Conservation (phyloP, 768 basidiomycete genomes). For the Hypholoma sublateritium region DNA sequence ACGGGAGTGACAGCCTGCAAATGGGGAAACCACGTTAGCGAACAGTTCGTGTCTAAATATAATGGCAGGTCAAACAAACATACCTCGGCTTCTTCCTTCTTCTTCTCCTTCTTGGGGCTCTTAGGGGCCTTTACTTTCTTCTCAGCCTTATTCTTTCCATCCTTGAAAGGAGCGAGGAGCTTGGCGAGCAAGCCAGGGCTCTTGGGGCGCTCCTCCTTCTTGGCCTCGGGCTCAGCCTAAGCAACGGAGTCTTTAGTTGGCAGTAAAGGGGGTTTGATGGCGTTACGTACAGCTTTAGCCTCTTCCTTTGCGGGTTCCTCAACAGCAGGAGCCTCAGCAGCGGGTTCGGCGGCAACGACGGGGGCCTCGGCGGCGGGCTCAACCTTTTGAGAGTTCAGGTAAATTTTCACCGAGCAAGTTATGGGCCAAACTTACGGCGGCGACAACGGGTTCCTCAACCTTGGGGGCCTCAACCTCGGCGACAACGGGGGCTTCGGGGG, state of each 20-base stretch:
- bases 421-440: constrained; percentile 21
- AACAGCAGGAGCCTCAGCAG: constrained; percentile 19
- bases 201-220: constrained; percentile 83
- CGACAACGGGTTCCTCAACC: constrained; percentile 43
- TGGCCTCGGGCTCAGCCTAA: constrained; percentile 48
- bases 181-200: constrained; percentile 77
- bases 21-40: background rate
- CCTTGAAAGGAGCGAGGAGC: constrained; percentile 79
- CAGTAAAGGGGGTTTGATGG: constrained; percentile 3
- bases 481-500: constrained; percentile 30
- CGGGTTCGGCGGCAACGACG: constrained; percentile 19
- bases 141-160: constrained; percentile 55
- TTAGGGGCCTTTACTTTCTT: constrained; percentile 69
- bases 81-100: constrained; percentile 71
- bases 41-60: background rate
- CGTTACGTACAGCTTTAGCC: constrained; percentile 38
- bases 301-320: constrained; percentile 40
- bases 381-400: constrained; percentile 7
- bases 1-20: constrained; percentile 35
- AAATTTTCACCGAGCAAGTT: constrained; percentile 1
- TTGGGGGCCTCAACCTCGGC: constrained; percentile 43
- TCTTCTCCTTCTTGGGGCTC: constrained; percentile 83
- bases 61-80: constrained; percentile 13
- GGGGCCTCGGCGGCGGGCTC: constrained; percentile 41
- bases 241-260: background rate